Evolutionary conservation across 192 early-diverging fungal species (phyloP).

Genomic region (Linderina pennispora): DNA sequence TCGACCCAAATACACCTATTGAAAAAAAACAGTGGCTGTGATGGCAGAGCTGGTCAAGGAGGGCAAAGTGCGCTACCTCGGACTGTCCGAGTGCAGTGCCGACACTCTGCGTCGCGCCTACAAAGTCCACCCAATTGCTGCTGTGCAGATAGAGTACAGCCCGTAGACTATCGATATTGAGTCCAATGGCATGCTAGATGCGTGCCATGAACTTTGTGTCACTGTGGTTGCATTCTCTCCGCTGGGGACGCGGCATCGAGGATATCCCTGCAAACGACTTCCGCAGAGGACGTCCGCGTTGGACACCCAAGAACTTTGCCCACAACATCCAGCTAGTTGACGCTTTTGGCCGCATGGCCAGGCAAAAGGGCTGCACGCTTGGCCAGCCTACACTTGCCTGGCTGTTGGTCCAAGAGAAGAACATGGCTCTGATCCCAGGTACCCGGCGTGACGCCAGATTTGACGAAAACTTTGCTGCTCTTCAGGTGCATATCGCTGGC

Average conservation of each 20-base stretch:
- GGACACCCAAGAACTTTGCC: constrained; percentile 52
- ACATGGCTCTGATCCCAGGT: constrained; percentile 52
- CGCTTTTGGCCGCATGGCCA: constrained; percentile 43
- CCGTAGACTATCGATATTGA: constrained; percentile 61
- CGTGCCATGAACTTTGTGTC: constrained; percentile 68
- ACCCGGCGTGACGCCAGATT: constrained; percentile 47
- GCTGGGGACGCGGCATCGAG: constrained; percentile 51
- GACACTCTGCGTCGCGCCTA: constrained; percentile 57
- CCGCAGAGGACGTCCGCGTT: constrained; percentile 48
- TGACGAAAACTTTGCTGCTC: constrained; percentile 28
- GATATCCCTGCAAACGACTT: constrained; percentile 53
- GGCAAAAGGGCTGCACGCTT: constrained; percentile 46
- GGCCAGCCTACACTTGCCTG: constrained; percentile 59
- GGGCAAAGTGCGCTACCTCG: constrained; percentile 59
- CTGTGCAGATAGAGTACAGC: constrained; percentile 44
- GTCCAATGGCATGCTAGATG: constrained; percentile 58
- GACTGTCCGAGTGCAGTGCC: constrained; percentile 54
- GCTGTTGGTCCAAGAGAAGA: constrained; percentile 50
- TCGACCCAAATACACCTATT: constrained; percentile 54
- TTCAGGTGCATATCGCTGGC: constrained; percentile 17
- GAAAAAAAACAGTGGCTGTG: constrained; percentile 55
- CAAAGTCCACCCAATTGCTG: constrained; percentile 63
- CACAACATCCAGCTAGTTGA: constrained; percentile 58
- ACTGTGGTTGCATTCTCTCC: constrained; percentile 69
- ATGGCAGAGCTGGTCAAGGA: constrained; percentile 63